Percentiles rank a stretch among this genome's conserved stretches.
These are phyloP conservation scores for Xylaria nigripes DNA, from an alignment of 495 filamentous ascomycete species.

Conservation along the genomic window DNA sequence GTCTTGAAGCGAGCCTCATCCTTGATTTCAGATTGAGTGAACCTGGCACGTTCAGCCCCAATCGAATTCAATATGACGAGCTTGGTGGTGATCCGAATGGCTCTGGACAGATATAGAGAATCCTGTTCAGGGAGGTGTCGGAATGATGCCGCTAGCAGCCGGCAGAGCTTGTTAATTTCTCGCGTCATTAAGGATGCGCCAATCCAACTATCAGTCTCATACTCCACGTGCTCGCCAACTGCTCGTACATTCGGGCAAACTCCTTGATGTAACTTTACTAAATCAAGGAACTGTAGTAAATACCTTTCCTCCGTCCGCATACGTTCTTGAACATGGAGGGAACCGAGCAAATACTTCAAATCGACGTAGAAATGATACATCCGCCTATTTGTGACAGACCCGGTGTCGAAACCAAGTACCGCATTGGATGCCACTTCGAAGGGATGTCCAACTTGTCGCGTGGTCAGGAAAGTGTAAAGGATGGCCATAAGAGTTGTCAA, in stretches of 20 bases:
- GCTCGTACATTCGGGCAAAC: slow-evolving; percentile 92
- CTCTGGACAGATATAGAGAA: slow-evolving; percentile 53
- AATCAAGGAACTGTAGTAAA: slow-evolving; percentile 85
- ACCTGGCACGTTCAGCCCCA: slow-evolving; percentile 79
- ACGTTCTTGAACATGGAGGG: slow-evolving; percentile 74
- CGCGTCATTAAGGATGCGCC: slow-evolving; percentile 87
- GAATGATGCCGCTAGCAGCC: slow-evolving; percentile 84
- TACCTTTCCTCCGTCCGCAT: slow-evolving; percentile 78
- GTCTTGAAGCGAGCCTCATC: slow-evolving; percentile 71
- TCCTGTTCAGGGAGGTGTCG: slow-evolving; percentile 53
- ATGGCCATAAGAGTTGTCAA: slow-evolving; percentile 91
- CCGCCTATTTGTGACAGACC: slow-evolving; percentile 84
- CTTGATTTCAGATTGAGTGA: slow-evolving; percentile 82
- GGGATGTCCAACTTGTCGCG: slow-evolving; percentile 87
- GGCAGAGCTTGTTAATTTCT: slow-evolving; percentile 86
- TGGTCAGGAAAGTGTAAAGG: slow-evolving; percentile 93
- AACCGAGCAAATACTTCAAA: slow-evolving; percentile 79
- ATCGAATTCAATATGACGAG: slow-evolving; percentile 75
- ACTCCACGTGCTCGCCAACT: slow-evolving; percentile 92
- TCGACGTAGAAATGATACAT: slow-evolving; percentile 97
- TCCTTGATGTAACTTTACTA: slow-evolving; percentile 91
- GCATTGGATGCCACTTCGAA: slow-evolving; percentile 75
- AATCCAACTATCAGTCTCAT: slow-evolving; percentile 97
- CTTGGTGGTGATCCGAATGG: slow-evolving; percentile 69
- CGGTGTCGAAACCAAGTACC: slow-evolving; percentile 83